A percentile compares a stretch with the other conserved stretches of the same genome.
Conservation (phyloP, 208 protist species). For the Crithidia brevicula region DNA sequence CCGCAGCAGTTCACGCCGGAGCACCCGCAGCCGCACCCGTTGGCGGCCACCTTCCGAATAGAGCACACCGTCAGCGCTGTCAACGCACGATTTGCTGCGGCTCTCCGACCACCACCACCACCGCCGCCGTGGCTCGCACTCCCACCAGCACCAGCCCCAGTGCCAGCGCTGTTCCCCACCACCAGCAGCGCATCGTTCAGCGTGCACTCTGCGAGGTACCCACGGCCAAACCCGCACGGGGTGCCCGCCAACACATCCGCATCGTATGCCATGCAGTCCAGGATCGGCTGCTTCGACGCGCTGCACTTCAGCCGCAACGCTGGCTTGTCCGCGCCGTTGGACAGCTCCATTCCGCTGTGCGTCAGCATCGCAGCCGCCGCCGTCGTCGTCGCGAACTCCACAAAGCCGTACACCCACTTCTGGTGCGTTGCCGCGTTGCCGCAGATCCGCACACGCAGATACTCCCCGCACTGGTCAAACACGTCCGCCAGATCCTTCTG, state of each 20-base stretch:
- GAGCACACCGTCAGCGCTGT: constrained; percentile 21
- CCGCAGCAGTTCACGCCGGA: constrained; percentile 21
- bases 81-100: constrained; percentile 7
- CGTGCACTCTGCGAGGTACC: constrained; percentile 40
- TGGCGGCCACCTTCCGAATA: constrained; percentile 25
- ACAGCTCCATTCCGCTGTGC: constrained; percentile 51
- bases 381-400: constrained; percentile 47
- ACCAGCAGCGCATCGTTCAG: constrained; percentile 54
- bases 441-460: constrained; percentile 54
- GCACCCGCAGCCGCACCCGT: constrained; percentile 28
- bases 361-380: constrained; percentile 43
- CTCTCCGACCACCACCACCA: background rate
- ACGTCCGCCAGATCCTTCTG: constrained; percentile 56
- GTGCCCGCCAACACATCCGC: constrained; percentile 41
- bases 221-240: constrained; percentile 49
- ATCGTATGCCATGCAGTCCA: constrained; percentile 63
- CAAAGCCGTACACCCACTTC: constrained; percentile 73
- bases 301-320: constrained; percentile 64
- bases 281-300: constrained; percentile 57
- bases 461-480: constrained; percentile 44
- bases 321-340: constrained; percentile 43
- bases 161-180: constrained; percentile 8
- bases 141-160: background rate
- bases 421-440: constrained; percentile 46
- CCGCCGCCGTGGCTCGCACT: background rate